Conservation (phyloP, 2,329 filamentous ascomycete species). For the Cercospora citrullina region DNA sequence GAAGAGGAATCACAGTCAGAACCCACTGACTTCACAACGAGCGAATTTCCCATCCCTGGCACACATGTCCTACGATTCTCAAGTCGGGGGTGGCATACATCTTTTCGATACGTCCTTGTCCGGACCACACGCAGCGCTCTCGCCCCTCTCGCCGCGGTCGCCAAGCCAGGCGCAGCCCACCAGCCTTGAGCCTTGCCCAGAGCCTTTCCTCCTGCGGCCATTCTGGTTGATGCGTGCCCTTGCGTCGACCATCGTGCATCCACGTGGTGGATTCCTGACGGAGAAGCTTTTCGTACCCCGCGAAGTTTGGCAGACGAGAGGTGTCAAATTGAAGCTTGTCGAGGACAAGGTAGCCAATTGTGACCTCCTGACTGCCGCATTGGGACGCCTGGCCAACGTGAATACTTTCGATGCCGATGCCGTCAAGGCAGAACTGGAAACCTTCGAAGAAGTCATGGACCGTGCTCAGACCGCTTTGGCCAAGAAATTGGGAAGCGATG, state of each 20-base stretch:
- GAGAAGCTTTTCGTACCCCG: constrained; percentile 88
- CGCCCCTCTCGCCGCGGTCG: constrained; percentile 41
- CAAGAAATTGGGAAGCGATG: constrained; percentile 89
- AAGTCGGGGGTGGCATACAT: constrained; percentile 70
- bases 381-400: constrained; percentile 69
- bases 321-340: constrained; percentile 84
- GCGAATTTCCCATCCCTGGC: constrained; percentile 56
- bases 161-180: constrained; percentile 63
- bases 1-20: constrained; percentile 28
- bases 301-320: constrained; percentile 91
- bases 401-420: constrained; percentile 90
- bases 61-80: constrained; percentile 41
- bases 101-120: constrained; percentile 67
- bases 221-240: constrained; percentile 98
- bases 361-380: constrained; percentile 83
- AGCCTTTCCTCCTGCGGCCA: constrained; percentile 82
- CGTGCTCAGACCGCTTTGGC: constrained; percentile 73
- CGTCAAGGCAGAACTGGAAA: constrained; percentile 90
- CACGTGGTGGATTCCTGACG: constrained; percentile 87
- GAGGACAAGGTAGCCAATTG: constrained; percentile 94
- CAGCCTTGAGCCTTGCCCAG: constrained; percentile 86
- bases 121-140: constrained; percentile 28
- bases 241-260: constrained; percentile 88
- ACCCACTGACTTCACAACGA: constrained; percentile 36
- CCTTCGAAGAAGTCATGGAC: constrained; percentile 80